Evolutionary conservation across 176 grass and related monocot species (phyloP).

Genomic region (Aegilops bicornis): DNA sequence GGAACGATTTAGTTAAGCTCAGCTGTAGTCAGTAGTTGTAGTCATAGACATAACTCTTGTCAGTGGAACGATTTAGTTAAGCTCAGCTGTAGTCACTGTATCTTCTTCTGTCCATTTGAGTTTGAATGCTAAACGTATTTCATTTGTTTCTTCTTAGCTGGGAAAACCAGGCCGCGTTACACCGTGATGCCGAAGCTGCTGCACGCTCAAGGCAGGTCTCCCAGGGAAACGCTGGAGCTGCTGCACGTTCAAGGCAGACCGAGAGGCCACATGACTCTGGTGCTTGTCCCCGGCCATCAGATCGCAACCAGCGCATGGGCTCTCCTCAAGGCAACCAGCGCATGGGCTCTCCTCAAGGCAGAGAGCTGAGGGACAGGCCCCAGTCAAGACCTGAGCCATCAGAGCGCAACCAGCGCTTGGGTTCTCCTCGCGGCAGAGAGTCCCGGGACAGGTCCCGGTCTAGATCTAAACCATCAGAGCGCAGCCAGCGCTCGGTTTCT

Average conservation of each 20-base stretch:
- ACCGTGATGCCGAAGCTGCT: background rate
- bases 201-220: background rate
- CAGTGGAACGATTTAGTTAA: too few relatives aligned
- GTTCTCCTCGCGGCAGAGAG: slow-evolving; percentile 18
- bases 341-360: slow-evolving; percentile 10
- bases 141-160: slow-evolving; percentile 7
- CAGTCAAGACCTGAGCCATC: slow-evolving; percentile 14
- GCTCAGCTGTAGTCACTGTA: too few relatives aligned
- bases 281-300: slow-evolving; percentile 15
- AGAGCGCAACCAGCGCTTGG: background rate
- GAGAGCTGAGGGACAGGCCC: slow-evolving; percentile 15
- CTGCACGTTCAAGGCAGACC: background rate
- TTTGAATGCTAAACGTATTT: background rate
- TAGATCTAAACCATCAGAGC: background rate
- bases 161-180: background rate
- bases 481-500: background rate
- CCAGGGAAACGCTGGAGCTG: background rate
- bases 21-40: too few relatives aligned
- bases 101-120: background rate
- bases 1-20: too few relatives aligned
- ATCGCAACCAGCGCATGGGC: background rate
- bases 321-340: slow-evolving; percentile 2
- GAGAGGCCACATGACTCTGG: background rate
- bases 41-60: too few relatives aligned
- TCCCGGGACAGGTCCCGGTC: slow-evolving; percentile 11